These are phyloP conservation scores for Breynia disticha DNA, from an alignment of 441 rosid genomes.

Conservation along the genomic window DNA sequence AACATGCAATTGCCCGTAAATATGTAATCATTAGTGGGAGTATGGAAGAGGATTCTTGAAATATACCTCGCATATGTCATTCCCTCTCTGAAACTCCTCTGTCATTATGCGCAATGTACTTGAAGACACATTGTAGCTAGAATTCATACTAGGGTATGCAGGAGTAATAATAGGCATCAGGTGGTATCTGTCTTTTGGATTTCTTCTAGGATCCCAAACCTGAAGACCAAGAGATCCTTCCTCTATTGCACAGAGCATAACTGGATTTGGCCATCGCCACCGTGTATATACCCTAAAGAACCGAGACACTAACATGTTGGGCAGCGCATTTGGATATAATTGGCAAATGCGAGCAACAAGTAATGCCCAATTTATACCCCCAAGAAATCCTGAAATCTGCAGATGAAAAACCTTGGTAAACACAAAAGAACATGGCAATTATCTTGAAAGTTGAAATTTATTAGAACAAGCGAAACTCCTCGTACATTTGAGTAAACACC, in stretches of 20 bases:
- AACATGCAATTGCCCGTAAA: neutral
- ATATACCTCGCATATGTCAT: conserved; percentile 82
- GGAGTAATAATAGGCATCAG: conserved; percentile 99
- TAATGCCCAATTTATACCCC: conserved; percentile 97
- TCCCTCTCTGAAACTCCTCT: conserved; percentile 87
- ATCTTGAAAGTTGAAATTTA: neutral
- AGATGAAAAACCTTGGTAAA: conserved; percentile 5
- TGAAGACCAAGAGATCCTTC: conserved; percentile 87
- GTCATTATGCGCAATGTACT: conserved; percentile 84
- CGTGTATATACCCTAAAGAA: conserved; percentile 90
- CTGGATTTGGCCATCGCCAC: conserved; percentile 99
- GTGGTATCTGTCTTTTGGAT: conserved; percentile 74
- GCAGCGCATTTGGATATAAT: conserved; percentile 90
- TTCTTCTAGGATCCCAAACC: conserved; percentile 95
- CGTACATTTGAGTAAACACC: conserved; percentile 96
- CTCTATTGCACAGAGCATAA: conserved; percentile 79
- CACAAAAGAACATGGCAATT: conserved; percentile 3
- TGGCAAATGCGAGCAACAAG: conserved; percentile 99
- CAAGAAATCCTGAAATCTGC: conserved; percentile 98
- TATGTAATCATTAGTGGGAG: neutral
- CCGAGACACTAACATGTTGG: conserved; percentile 84
- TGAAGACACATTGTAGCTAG: conserved; percentile 86
- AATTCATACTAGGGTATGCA: conserved; percentile 95
- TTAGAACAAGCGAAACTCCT: conserved; percentile 10
- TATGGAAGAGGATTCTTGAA: neutral